Evolutionary conservation across 2,329 filamentous ascomycete species (phyloP), one percentile per base, ranked within the genome.

Genomic region (Fusarium sarcochroum): DNA sequence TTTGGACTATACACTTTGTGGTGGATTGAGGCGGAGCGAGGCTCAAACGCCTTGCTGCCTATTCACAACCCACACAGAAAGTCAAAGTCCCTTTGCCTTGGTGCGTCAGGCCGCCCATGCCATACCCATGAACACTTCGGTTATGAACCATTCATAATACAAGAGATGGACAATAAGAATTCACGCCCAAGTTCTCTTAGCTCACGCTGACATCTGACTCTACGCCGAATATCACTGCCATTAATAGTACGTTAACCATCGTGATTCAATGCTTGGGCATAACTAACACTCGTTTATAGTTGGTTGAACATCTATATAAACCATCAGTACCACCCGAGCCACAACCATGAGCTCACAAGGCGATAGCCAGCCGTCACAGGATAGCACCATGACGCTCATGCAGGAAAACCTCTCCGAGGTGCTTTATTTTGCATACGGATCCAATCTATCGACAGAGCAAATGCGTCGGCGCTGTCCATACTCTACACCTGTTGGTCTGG

Each of bases 391-490:
- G 70, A 80, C 79, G 23, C 40, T 78, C 18, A 76, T 81, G 57
- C 76, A 77, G 32, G 77, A 79, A 37, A 72, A 76, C 54, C 70
- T 75, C 14, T 74, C 74, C 48, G 79, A 80, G 64, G 71, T 80
- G 50, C 77, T 88, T 67, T 92, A 92, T 81, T 92, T 93, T 75
- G 91, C 87, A 72, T 93, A 91, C 78, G 91, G 90, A 66, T 89
- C 86, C 75, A 93, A 93, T 76, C 84, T 93, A 59, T 91, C 89
- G 76, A 84, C 84, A 1, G 78, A 83, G 27, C 90, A 92, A 77
- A 93, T 93, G 91, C 71, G 71, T 6, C 69, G 76, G 45, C 88
- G 90, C 52, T 93, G 91, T 74, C 89, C 88, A 54, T 76, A 74
- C 15, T 87, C 87, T 3, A 79, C 75, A 14, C 86, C 87, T 53